These are phyloP conservation scores for Lolium rigidum DNA, from an alignment of 176 grass and related monocot genomes.

Conservation along the genomic window DNA sequence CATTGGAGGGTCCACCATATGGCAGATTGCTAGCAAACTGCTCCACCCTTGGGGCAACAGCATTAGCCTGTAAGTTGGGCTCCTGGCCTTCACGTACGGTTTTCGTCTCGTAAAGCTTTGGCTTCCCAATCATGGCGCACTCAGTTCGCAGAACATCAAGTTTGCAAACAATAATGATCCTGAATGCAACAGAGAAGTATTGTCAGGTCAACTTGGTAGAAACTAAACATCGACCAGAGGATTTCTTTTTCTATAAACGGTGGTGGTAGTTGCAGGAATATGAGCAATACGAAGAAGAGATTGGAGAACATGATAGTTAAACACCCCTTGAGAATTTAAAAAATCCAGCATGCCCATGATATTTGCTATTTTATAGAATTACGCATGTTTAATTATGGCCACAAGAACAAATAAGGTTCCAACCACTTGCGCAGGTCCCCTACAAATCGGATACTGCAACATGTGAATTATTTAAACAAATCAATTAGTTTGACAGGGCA, in stretches of 20 bases:
- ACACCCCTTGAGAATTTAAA: not conserved
- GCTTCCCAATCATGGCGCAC: constrained; percentile 56
- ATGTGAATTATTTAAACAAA: not conserved
- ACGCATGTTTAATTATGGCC: not conserved
- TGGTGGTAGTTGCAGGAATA: not conserved
- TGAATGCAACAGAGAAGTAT: constrained; percentile 48
- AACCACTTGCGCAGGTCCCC: not conserved
- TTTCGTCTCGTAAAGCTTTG: constrained; percentile 53
- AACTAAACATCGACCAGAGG: not conserved
- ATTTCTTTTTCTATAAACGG: not conserved
- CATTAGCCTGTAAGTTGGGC: constrained; percentile 42
- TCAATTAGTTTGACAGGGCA: not conserved
- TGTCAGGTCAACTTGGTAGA: constrained; percentile 26
- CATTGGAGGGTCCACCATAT: constrained; percentile 45
- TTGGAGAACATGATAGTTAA: not conserved
- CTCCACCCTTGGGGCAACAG: constrained; percentile 37
- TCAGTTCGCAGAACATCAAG: constrained; percentile 65
- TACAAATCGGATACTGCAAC: not conserved
- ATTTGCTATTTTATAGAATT: not conserved
- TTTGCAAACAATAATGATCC: constrained; percentile 83
- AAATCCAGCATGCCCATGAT: not conserved
- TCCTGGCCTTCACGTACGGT: constrained; percentile 5
- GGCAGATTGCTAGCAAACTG: constrained; percentile 55
- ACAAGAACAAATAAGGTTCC: constrained; percentile 26
- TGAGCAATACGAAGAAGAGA: not conserved